Evolutionary conservation across 192 early-diverging fungal species (phyloP).

Genomic region (Coemansia sp.): DNA sequence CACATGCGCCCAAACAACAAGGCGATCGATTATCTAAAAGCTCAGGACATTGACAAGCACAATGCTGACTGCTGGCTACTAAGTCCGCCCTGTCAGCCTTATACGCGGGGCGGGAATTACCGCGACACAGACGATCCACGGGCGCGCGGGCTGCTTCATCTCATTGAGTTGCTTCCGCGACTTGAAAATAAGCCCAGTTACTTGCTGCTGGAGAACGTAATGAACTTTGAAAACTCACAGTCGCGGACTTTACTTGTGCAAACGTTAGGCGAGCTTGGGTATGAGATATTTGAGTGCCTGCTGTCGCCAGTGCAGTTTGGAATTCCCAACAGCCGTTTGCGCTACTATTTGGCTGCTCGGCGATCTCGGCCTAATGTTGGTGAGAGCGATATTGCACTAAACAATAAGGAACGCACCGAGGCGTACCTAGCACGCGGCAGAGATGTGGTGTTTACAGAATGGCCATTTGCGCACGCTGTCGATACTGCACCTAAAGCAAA

Average conservation of each 20-base stretch:
- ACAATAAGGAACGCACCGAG: slow-evolving; percentile 5
- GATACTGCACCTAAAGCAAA: not conserved
- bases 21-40: slow-evolving; percentile 38
- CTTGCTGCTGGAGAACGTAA: slow-evolving; percentile 47
- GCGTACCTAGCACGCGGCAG: slow-evolving; percentile 26
- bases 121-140: slow-evolving; percentile 62
- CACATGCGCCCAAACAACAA: slow-evolving; percentile 47
- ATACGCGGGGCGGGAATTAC: slow-evolving; percentile 74
- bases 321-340: slow-evolving; percentile 42
- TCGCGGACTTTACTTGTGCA: slow-evolving; percentile 28
- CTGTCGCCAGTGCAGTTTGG: slow-evolving; percentile 46
- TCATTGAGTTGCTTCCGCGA: slow-evolving; percentile 30
- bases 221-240: slow-evolving; percentile 53
- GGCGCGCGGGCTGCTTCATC: slow-evolving; percentile 41
- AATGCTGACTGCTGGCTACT: slow-evolving; percentile 83
- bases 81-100: slow-evolving; percentile 90
- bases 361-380: not conserved
- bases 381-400: not conserved
- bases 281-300: slow-evolving; percentile 33
- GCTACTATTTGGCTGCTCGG: slow-evolving; percentile 39
- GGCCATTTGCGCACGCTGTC: slow-evolving; percentile 35
- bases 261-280: slow-evolving; percentile 32
- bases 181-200: slow-evolving; percentile 19
- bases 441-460: slow-evolving; percentile 23
- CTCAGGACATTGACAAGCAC: slow-evolving; percentile 53